These are phyloP conservation scores for Limonium bicolor DNA, from an alignment of 148 eudicot species.

Conservation along the genomic window DNA sequence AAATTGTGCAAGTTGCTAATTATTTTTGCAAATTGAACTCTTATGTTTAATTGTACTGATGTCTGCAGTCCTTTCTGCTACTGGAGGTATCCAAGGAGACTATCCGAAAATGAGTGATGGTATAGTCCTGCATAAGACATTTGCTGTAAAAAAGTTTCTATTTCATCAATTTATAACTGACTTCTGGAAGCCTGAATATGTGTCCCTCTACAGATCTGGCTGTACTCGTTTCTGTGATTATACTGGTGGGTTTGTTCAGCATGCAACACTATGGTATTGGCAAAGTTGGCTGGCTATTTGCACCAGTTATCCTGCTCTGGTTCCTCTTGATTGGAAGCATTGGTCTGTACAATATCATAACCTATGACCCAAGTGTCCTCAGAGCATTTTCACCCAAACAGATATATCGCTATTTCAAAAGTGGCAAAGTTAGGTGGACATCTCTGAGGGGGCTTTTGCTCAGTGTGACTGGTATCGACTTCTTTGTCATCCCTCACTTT, in stretches of 20 bases:
- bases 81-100: conserved; percentile 62
- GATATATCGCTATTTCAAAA: conserved; percentile 54
- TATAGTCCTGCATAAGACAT: conserved; percentile 12
- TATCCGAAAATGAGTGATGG: conserved; percentile 48
- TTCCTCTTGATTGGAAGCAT: conserved; percentile 82
- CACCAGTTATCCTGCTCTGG: conserved; percentile 86
- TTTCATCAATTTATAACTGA: no score
- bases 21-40: not conserved
- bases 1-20: not conserved
- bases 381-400: conserved; percentile 81
- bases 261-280: conserved; percentile 93
- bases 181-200: not conserved
- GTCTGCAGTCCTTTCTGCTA: conserved; percentile 54
- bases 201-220: conserved; percentile 57
- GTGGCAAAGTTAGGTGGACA: conserved; percentile 48
- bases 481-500: not conserved
- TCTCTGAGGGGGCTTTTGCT: conserved; percentile 94
- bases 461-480: conserved; percentile 60
- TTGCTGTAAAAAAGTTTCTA: not conserved
- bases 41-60: not conserved
- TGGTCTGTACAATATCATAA: conserved; percentile 71
- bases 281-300: conserved; percentile 93
- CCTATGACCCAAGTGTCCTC: conserved; percentile 55
- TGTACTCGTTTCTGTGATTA: conserved; percentile 69
- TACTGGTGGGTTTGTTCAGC: conserved; percentile 76